Conservation (phyloP, 371 early-diverging fungal species). For the Amoeboaphelidium protococcarum region DNA sequence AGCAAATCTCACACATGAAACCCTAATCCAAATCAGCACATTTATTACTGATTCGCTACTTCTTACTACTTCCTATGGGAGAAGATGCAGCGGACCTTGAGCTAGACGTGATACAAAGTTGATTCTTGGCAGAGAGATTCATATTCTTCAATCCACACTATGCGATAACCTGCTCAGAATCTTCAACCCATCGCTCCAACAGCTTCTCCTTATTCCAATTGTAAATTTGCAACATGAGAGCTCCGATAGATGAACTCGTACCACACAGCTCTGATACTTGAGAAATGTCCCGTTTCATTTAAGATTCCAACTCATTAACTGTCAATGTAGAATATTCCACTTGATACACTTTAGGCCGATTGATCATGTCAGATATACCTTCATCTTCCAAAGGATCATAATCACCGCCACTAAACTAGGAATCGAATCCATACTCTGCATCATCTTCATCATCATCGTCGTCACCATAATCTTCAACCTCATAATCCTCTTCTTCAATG, state of each 20-base stretch:
- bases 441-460: conserved; percentile 5
- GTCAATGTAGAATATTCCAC: conserved; percentile 33
- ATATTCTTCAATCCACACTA: conserved; percentile 34
- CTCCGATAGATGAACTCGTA: conserved; percentile 23
- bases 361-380: conserved; percentile 13
- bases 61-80: conserved; percentile 8
- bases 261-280: conserved; percentile 36
- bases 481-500: conserved; percentile 15
- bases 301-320: conserved; percentile 15
- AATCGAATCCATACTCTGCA: neutral
- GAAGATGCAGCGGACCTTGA: conserved; percentile 2
- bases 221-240: conserved; percentile 43
- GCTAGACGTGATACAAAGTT: neutral
- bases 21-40: conserved; percentile 7
- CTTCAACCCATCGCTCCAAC: conserved; percentile 63
- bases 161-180: conserved; percentile 29
- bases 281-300: conserved; percentile 20
- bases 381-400: conserved; percentile 9
- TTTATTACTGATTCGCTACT: conserved; percentile 8
- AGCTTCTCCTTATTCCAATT: conserved; percentile 78
- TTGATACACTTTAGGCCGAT: conserved; percentile 23
- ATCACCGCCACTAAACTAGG: conserved; percentile 5
- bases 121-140: conserved; percentile 4
- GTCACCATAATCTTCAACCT: conserved; percentile 14
- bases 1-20: conserved; percentile 73